Conservation (phyloP, 176 grass and related monocot species). For the Carex scoparia region DNA sequence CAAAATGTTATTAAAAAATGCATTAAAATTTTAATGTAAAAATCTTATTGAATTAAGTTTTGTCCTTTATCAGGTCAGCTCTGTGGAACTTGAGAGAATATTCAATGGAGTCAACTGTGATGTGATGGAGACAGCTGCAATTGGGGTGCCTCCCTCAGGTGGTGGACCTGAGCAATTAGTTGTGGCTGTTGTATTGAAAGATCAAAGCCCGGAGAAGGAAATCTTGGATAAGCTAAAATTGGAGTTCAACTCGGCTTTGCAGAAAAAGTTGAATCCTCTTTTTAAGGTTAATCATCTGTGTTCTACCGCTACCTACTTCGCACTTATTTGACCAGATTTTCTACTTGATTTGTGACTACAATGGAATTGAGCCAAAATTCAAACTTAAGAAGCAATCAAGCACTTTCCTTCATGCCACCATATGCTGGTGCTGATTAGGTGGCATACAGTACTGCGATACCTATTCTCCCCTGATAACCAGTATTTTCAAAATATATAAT, state of each 20-base stretch:
- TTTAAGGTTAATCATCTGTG: slow-evolving; percentile 56
- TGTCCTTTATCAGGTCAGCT: slow-evolving; percentile 63
- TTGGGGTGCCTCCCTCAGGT: slow-evolving; percentile 70
- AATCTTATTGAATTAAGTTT: slow-evolving; percentile 2
- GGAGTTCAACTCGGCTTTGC: slow-evolving; percentile 64
- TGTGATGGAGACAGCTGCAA: slow-evolving; percentile 84
- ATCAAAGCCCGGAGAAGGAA: slow-evolving; percentile 38
- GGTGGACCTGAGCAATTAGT: slow-evolving; percentile 86
- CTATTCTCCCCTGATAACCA: not conserved
- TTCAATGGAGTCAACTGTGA: slow-evolving; percentile 61
- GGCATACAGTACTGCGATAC: not conserved
- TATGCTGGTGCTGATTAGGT: not conserved
- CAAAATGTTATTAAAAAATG: not conserved
- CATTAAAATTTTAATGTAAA: not conserved
- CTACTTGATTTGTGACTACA: not conserved
- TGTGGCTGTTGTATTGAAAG: slow-evolving; percentile 69
- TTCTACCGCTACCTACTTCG: not conserved
- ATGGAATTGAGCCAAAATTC: not conserved
- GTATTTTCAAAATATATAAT: not conserved
- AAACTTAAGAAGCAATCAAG: not conserved
- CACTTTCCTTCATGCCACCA: not conserved
- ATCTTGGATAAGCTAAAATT: slow-evolving; percentile 55
- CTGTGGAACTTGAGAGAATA: slow-evolving; percentile 82
- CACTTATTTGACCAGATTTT: not conserved
- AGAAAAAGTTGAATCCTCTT: slow-evolving; percentile 87